Base-by-base conservation (phyloP, 129 eudicot genomes). In the Helianthus tuberosus region DNA sequence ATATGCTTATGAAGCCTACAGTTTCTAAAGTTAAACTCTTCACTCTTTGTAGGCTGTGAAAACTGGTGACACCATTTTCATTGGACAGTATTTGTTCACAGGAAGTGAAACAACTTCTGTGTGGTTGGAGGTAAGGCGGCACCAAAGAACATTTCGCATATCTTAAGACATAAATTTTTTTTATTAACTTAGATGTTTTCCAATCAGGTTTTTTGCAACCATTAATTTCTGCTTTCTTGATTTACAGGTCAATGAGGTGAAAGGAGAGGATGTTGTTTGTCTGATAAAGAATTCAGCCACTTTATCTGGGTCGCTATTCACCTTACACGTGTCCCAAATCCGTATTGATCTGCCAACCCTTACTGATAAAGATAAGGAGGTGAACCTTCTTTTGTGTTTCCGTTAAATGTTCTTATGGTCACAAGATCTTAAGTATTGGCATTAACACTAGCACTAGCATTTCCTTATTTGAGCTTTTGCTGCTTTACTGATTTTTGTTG, bases 311-410 rank as follows among this genome's bases (percentile, higher is more conserved):
- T 74, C 93, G 23, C 74, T 92, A 73, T 92, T 78, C 81, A 92
- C 97, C n/a, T 75, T 89, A 73, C 97, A 92, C 67, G 93, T 87
- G 70, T 89, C 97, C 48, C 87, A 82, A 74, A 85, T 92, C 58
- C 96, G 72, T 55, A 92, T 92, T 72, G 90, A 92, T 60, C 81
- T 86, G 68, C 97, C 97, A 54, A 92, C 97, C 50, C 96, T 92
- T 23, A 86, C 96, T n/a, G 93, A 89, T 63, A 85, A 86, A 73
- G 97, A 92, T 71, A 92, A 89, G 84, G 91, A 89, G 96, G 96
- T 87, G 60, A 85, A 71, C 32, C 51, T 47, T 44, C 54, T 52
- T 32, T 69, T 43, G 11, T 66, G 9, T 0, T 47, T 60, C 41
- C 39, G 11, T 58, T 53, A 20, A 13, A 59, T 80, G 15, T 52